These are phyloP conservation scores for Fomes fomentarius DNA, from an alignment of 1,284 basidiomycete genomes.

Conservation along the genomic window DNA sequence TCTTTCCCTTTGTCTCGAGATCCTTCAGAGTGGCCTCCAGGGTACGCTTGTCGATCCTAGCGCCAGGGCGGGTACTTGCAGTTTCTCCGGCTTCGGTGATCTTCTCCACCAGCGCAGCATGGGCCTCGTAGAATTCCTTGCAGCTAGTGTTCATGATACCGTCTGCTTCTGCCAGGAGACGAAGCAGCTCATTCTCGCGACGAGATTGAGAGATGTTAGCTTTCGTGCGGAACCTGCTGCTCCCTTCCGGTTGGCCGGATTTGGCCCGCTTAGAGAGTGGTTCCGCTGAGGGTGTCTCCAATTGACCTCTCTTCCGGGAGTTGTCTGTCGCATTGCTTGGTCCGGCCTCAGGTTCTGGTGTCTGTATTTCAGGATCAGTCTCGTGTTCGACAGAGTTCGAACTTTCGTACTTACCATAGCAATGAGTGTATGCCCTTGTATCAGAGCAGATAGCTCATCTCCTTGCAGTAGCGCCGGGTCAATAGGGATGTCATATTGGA, in stretches of 20 bases:
- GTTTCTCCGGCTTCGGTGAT: constrained; percentile 61
- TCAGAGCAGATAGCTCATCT: not conserved
- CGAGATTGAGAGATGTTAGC: constrained; percentile 75
- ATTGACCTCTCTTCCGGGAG: constrained; percentile 12
- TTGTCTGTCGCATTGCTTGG: constrained; percentile 4
- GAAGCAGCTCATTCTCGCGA: constrained; percentile 75
- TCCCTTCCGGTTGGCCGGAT: constrained; percentile 8
- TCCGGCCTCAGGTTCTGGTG: constrained; percentile 14
- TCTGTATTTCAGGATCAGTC: constrained; percentile 1
- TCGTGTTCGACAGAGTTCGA: not conserved
- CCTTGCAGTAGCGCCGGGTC: constrained; percentile 6
- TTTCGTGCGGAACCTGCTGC: constrained; percentile 36
- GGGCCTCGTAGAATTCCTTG: constrained; percentile 69
- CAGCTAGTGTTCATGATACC: constrained; percentile 67
- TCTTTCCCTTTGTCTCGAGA: constrained; percentile 61
- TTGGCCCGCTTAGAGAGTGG: constrained; percentile 30
- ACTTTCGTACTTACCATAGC: constrained; percentile 14
- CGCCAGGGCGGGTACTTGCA: constrained; percentile 67
- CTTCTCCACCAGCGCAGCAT: constrained; percentile 58
- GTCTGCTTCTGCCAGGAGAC: constrained; percentile 61
- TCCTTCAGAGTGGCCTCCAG: constrained; percentile 58
- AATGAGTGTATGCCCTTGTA: constrained; percentile 12
- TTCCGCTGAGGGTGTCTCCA: constrained; percentile 18
- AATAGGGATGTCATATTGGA: constrained; percentile 3
- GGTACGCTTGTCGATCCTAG: constrained; percentile 75